These are phyloP conservation scores for Emergomyces orientalis DNA, from an alignment of 2,329 filamentous ascomycete genomes.

Conservation along the genomic window DNA sequence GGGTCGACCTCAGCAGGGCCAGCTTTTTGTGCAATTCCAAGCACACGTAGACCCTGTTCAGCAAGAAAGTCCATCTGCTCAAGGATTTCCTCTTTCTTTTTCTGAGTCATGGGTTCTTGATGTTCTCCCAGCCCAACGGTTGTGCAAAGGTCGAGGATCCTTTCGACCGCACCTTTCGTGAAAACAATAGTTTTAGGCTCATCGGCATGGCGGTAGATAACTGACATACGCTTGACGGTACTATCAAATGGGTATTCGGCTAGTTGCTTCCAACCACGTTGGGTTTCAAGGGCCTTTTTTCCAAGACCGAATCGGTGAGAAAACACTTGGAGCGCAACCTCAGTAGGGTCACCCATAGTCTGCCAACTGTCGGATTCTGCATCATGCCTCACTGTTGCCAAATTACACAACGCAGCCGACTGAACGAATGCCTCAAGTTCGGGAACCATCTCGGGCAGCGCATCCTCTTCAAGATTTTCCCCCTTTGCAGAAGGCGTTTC, in stretches of 20 bases:
- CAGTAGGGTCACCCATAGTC: constrained; percentile 55
- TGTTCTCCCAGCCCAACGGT: constrained; percentile 35
- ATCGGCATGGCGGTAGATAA: constrained; percentile 42
- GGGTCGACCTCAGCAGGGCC: constrained; percentile 19
- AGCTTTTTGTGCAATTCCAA: constrained; percentile 45
- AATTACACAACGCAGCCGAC: constrained; percentile 47
- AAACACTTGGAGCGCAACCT: constrained; percentile 59
- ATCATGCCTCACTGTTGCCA: constrained; percentile 43
- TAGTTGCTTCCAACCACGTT: constrained; percentile 44
- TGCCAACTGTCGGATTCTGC: constrained; percentile 41
- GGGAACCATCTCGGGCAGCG: constrained; percentile 33
- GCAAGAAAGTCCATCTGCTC: constrained; percentile 50
- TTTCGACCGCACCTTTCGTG: constrained; percentile 37
- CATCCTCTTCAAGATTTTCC: constrained; percentile 14
- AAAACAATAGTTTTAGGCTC: constrained; percentile 25
- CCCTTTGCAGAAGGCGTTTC: constrained; percentile 19
- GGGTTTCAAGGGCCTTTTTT: constrained; percentile 33
- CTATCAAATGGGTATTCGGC: constrained; percentile 58
- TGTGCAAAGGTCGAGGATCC: constrained; percentile 42
- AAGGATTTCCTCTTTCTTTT: constrained; percentile 39
- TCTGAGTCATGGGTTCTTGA: constrained; percentile 32
- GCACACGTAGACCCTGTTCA: constrained; percentile 50
- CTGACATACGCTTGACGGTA: constrained; percentile 57
- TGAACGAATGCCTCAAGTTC: constrained; percentile 44
- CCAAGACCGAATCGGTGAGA: constrained; percentile 50